phyloP scores from a whole-genome alignment of 768 basidiomycete species.

The Naganishia vaughanmartiniae region DNA sequence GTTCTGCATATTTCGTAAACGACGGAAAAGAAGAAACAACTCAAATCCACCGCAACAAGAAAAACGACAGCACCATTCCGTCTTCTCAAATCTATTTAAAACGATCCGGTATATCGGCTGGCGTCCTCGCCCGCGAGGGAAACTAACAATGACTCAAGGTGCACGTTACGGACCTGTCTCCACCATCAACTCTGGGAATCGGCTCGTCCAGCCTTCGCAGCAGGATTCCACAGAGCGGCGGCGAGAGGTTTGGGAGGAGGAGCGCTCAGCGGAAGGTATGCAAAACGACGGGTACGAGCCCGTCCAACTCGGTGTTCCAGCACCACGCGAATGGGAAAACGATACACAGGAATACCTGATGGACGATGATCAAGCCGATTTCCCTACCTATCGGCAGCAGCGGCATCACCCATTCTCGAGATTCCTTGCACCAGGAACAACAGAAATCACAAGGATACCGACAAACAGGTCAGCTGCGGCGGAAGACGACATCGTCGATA shows the following conservation, averaged over 20 bases:
- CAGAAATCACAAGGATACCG: background rate
- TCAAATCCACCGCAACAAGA: background rate
- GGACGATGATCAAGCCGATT: background rate
- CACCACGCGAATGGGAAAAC: background rate
- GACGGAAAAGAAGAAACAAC: background rate
- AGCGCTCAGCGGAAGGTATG: background rate
- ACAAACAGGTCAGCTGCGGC: background rate
- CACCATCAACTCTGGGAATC: background rate
- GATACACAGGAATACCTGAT: constrained; percentile 7
- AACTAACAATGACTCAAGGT: background rate
- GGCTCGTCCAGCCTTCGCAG: background rate
- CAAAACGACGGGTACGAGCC: constrained; percentile 3
- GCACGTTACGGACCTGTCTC: constrained; percentile 11
- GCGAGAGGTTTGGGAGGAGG: background rate
- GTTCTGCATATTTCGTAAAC: background rate
- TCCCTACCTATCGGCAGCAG: background rate
- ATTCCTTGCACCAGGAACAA: background rate
- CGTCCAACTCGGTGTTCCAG: background rate
- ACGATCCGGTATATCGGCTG: background rate
- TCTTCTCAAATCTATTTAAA: background rate
- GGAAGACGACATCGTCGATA: constrained; percentile 20
- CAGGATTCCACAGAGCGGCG: background rate
- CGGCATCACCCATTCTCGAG: background rate
- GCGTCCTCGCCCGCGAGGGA: background rate
- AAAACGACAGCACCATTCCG: background rate